Percentiles rank a stretch among this genome's conserved stretches.
Evolutionary conservation across 176 grass and related monocot species (phyloP).

Genomic region (Secale cereale): DNA sequence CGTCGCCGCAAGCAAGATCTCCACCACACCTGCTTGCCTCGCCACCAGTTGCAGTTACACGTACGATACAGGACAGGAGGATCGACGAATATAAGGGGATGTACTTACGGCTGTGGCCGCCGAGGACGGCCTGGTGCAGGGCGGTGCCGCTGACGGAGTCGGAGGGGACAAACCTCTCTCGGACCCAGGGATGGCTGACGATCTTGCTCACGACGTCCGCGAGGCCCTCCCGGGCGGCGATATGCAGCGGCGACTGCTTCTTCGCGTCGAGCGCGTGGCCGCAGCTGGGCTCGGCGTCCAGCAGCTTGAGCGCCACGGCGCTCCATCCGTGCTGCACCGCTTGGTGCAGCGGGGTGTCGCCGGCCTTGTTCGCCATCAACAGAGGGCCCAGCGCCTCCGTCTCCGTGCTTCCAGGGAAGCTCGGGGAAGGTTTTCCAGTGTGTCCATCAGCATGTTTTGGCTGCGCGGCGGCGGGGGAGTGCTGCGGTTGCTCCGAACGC

Average conservation of each 20-base stretch:
- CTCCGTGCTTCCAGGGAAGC: background rate
- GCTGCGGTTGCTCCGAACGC: background rate
- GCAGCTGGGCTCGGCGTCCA: slow-evolving; percentile 27
- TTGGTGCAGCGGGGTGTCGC: slow-evolving; percentile 60
- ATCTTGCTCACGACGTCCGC: slow-evolving; percentile 32
- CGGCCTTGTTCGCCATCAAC: background rate
- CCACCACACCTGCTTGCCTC: slow-evolving; percentile 35
- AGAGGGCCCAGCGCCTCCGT: background rate
- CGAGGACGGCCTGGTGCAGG: slow-evolving; percentile 64
- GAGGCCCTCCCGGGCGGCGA: slow-evolving; percentile 58
- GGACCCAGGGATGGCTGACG: slow-evolving; percentile 27
- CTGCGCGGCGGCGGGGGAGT: too few species aligned
- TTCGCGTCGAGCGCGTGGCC: slow-evolving; percentile 37
- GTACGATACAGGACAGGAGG: too few species aligned
- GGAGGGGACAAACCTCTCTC: background rate
- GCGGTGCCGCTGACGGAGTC: slow-evolving; percentile 38
- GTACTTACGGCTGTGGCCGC: slow-evolving; percentile 51
- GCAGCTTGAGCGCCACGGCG: slow-evolving; percentile 40
- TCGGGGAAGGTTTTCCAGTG: too few species aligned
- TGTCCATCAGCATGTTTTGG: too few species aligned
- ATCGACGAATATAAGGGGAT: too few species aligned
- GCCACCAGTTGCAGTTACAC: too few species aligned
- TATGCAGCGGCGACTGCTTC: slow-evolving; percentile 48
- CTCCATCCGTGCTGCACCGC: slow-evolving; percentile 24
- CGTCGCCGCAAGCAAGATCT: slow-evolving; percentile 31